Percentiles rank a stretch among this genome's conserved stretches.
Evolutionary conservation across 164 flowering plant genomes (phyloP).

Genomic region (Brasenia schreberi): DNA sequence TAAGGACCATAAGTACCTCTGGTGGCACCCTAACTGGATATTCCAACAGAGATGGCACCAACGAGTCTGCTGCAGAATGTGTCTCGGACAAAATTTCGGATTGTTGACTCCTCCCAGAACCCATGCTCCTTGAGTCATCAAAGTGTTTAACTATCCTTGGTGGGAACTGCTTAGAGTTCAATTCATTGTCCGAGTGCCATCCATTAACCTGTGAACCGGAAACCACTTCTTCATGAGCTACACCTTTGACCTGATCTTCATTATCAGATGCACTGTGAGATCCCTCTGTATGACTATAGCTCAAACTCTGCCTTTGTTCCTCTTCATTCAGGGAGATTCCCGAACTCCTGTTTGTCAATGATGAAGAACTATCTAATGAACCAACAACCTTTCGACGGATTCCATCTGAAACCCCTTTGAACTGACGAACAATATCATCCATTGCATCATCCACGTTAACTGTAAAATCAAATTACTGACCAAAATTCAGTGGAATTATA

Average conservation of each 20-base stretch:
- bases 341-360: conserved; percentile 20
- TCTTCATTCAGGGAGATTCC: conserved; percentile 30
- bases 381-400: conserved; percentile 68
- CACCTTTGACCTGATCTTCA: conserved; percentile 51
- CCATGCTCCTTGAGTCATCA: conserved; percentile 16
- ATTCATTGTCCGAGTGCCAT: conserved; percentile 82
- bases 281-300: conserved; percentile 26
- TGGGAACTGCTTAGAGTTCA: conserved; percentile 44
- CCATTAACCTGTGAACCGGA: conserved; percentile 27
- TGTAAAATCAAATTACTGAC: conserved; percentile 22
- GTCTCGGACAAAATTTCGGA: conserved; percentile 11
- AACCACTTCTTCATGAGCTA: conserved; percentile 17
- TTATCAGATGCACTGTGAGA: conserved; percentile 52
- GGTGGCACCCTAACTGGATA: conserved; percentile 81
- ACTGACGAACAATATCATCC: conserved; percentile 93
- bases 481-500: too few relatives aligned
- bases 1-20: conserved; percentile 39
- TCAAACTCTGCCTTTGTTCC: conserved; percentile 24
- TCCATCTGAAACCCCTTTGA: conserved; percentile 7
- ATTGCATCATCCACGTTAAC: conserved; percentile 97
- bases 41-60: conserved; percentile 13
- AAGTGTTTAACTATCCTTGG: conserved; percentile 37
- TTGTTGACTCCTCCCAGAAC: conserved; percentile 19
- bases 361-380: conserved; percentile 17
- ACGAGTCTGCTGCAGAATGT: conserved; percentile 7